Conservation (phyloP, 2,329 filamentous ascomycete genomes). For the Geosmithia morbida region DNA sequence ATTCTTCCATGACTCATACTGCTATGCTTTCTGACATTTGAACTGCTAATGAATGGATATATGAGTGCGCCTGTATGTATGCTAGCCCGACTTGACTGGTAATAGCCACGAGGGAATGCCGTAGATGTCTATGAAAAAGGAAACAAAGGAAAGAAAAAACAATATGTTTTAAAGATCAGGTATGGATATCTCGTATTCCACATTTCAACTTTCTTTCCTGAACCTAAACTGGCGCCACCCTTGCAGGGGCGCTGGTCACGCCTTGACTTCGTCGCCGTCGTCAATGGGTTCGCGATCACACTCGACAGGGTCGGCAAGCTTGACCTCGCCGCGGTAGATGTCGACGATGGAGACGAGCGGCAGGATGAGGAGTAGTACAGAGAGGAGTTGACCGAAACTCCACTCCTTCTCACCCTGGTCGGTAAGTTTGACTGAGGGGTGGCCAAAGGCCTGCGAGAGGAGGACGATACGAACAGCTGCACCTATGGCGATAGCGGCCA, state of each 20-base stretch:
- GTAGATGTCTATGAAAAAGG: too few relatives aligned
- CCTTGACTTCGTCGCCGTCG: slow-evolving; percentile 1
- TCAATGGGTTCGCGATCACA: slow-evolving; percentile 12
- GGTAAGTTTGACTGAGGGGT: slow-evolving; percentile 30
- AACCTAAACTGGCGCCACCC: too few relatives aligned
- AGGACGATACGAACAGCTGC: slow-evolving; percentile 41
- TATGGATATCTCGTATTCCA: too few relatives aligned
- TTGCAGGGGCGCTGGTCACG: background rate
- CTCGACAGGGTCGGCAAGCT: slow-evolving; percentile 24
- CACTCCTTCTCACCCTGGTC: slow-evolving; percentile 41
- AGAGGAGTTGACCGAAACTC: slow-evolving; percentile 50
- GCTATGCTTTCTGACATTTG: too few relatives aligned
- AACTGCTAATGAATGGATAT: too few relatives aligned
- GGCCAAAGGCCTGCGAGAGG: slow-evolving; percentile 45
- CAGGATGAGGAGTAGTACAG: slow-evolving; percentile 42
- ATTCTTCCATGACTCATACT: too few relatives aligned
- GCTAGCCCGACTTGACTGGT: too few relatives aligned
- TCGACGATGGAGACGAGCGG: slow-evolving; percentile 45
- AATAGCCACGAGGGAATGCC: too few relatives aligned
- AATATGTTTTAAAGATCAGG: too few relatives aligned
- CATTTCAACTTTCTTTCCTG: too few relatives aligned
- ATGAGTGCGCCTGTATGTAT: too few relatives aligned
- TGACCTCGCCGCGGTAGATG: slow-evolving; percentile 36
- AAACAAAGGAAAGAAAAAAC: too few relatives aligned
- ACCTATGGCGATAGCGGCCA: slow-evolving; percentile 41